Percentiles rank a stretch among this genome's conserved stretches.
Conservation (phyloP, 2,329 filamentous ascomycete species). For the Beauveria sp. region DNA sequence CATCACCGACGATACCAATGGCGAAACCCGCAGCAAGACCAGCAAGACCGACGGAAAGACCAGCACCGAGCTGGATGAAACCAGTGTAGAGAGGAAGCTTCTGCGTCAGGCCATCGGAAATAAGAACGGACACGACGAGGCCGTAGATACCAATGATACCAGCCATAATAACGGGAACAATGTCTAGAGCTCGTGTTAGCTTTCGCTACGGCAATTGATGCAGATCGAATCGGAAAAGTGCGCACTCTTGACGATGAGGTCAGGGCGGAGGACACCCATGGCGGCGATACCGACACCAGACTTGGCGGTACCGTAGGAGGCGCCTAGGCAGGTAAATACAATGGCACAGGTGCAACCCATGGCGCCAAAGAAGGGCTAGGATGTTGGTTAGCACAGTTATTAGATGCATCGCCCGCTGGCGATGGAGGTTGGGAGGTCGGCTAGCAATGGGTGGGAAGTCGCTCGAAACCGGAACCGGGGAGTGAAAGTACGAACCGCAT, state of each 20-base stretch:
- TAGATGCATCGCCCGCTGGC: neutral
- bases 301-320: constrained; percentile 98
- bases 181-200: constrained; percentile 54
- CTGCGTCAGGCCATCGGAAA: constrained; percentile 72
- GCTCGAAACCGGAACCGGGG: constrained; percentile 7
- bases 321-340: constrained; percentile 93
- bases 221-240: neutral
- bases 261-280: constrained; percentile 96
- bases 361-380: constrained; percentile 82
- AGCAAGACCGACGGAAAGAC: constrained; percentile 72
- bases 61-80: constrained; percentile 80
- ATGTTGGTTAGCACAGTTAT: constrained; percentile 24
- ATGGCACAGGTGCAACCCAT: constrained; percentile 97
- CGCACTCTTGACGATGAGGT: constrained; percentile 99
- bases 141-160: constrained; percentile 99
- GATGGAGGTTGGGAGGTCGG: neutral
- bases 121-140: constrained; percentile 79
- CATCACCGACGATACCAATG: constrained; percentile 82
- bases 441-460: neutral
- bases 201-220: neutral
- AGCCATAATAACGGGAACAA: constrained; percentile 99
- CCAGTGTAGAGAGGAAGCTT: constrained; percentile 68
- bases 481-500: constrained; percentile 74
- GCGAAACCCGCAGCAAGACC: constrained; percentile 80
- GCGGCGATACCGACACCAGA: constrained; percentile 97